These are phyloP conservation scores for Comarum palustre DNA, from an alignment of 306 rosid genomes.

Conservation along the genomic window DNA sequence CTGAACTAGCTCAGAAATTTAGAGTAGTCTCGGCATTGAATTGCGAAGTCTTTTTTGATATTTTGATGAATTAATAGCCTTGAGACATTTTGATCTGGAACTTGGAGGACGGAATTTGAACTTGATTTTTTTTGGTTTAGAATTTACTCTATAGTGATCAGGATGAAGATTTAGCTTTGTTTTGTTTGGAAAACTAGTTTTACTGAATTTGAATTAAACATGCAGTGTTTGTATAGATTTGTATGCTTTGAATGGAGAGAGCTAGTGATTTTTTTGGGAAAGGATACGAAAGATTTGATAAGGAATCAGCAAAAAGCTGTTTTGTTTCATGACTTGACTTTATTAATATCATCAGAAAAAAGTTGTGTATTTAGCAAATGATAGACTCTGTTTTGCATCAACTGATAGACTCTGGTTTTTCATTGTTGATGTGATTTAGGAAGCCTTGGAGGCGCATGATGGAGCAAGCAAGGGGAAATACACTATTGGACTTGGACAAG, in stretches of 20 bases:
- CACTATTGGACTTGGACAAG: constrained; percentile 97
- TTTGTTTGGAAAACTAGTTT: background rate
- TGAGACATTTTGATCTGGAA: constrained; percentile 17
- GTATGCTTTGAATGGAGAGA: background rate
- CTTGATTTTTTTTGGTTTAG: background rate
- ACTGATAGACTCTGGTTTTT: constrained; percentile 12
- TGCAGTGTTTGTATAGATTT: background rate
- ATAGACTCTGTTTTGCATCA: constrained; percentile 8
- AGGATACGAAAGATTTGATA: background rate
- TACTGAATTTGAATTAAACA: background rate
- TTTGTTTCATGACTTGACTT: background rate
- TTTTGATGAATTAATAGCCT: background rate
- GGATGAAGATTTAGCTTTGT: background rate
- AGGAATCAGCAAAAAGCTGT: background rate
- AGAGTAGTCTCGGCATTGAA: background rate
- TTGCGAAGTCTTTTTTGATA: background rate
- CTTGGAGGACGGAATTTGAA: background rate
- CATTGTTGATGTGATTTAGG: constrained; percentile 40
- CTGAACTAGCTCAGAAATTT: background rate
- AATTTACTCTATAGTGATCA: background rate
- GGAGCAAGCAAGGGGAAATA: constrained; percentile 95
- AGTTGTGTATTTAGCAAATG: background rate
- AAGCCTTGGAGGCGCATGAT: constrained; percentile 92
- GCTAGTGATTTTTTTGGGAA: background rate
- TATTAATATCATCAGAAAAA: background rate